Evolutionary conservation across 2,329 filamentous ascomycete genomes (phyloP), one percentile per base, ranked within the genome.

Genomic region (Calonectria montana): DNA sequence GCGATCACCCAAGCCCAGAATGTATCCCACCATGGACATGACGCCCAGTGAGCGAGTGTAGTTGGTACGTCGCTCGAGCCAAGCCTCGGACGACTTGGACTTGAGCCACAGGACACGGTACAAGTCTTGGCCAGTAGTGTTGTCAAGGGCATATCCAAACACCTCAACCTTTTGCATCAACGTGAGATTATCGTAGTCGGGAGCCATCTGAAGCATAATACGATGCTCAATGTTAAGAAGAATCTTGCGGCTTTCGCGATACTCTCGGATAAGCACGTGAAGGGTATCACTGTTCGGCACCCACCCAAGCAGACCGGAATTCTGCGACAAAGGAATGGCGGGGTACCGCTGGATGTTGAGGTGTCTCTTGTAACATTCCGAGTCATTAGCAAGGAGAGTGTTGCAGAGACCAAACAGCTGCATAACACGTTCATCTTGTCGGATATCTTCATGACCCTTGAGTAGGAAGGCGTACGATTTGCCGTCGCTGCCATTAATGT

Each of bases 11-110:
- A 99, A 88, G 72, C 97, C 97, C 25, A 99, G 91, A 75, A 99
- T 98, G 83, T 99, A 99, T 74, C 97, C 97, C n/a, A 98, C 97
- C 95, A 99, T 99, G n/a, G 95, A 98, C 97, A 99, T 99, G 79
- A 99, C 97, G 78, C 95, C 97, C 2, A 99, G 88, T 1, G 96
- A 98, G 70, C 97, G 93, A 21, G 97, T 99, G 85, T 99, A 99
- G 82, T 98, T 99, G n/a, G 97, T 99, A 65, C 97, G 93, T 50
- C 97, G 91, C 83, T 98, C 97, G 39, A 99, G 91, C 97, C 97
- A 99, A 2, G 96, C 94, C 83, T 99, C 97, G 0, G 96, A 98
- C 73, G 94, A 97, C 88, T 98, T 98, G 81, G 95, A 98, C 90
- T 99, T 99, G 77, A 99, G 89, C 97, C 97, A 99, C 41, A 99